Evolutionary conservation across 768 basidiomycete species (phyloP), one percentile per base, ranked within the genome.

Genomic region (Mycena rosella): DNA sequence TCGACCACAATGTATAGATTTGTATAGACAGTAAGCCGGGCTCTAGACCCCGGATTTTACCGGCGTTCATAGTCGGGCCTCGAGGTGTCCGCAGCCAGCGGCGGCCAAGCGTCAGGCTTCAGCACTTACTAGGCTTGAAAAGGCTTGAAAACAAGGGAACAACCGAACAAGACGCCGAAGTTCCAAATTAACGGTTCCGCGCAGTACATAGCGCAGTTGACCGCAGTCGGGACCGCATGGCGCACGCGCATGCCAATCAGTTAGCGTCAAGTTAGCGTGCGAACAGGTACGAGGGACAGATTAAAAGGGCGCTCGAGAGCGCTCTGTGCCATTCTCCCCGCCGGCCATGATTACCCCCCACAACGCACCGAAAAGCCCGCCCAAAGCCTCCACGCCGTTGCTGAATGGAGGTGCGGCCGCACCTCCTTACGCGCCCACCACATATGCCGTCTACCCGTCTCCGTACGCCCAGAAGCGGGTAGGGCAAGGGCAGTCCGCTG

Each of bases 321-420:
- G 8, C n/a, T 8, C 5, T 4, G 26, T 22, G 13, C 26, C 24
- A n/a, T 32, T 30, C 53, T 27, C 36, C 57, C 57, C 58, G 3
- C 36, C 60, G 54, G 30, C 66, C 66, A 71, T 71, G 70, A 71
- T 71, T 29, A 20, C 68, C 56, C 67, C 56, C 6, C 66, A 65
- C 15, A 22, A 49, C 10, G 30, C 30, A 27, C 54, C 63, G 26
- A 14, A 62, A 59, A 63, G 51, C 54, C 66, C 57, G 15, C 34
- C 5, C 45, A 71, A 65, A 52, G 53, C 18, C 32, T 54, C 58
- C n/a, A 70, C 69, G 3, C 70, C 70, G 10, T 51, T 71, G 40
- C 44, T 71, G 38, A 59, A 59, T n/a, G 62, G 29, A 3, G 49
- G 40, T 22, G 38, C 14, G 38, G 20, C 63, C 70, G 5, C 63